phyloP scores from a whole-genome alignment of 768 basidiomycete species.

The Botryobasidium botryosum region DNA sequence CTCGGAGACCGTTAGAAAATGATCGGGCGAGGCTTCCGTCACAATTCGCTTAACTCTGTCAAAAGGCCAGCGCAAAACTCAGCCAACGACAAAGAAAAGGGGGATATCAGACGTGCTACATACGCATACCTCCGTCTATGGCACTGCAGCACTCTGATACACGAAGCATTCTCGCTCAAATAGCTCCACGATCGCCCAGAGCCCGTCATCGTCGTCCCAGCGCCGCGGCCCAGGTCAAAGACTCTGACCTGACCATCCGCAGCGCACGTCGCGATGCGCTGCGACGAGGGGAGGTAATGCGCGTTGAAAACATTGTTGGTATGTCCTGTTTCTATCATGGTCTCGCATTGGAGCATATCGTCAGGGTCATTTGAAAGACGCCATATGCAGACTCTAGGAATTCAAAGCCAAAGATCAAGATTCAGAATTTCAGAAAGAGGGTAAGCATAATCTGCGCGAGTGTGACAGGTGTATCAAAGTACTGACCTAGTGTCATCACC shows the following conservation, averaged over 20 bases:
- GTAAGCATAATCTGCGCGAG: neutral
- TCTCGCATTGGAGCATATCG: constrained; percentile 20
- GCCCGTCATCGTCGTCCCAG: constrained; percentile 23
- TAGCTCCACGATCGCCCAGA: constrained; percentile 16
- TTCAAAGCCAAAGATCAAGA: neutral
- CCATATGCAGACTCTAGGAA: constrained; percentile 59
- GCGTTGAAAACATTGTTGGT: constrained; percentile 72
- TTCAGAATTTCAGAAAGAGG: neutral
- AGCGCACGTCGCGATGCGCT: constrained; percentile 44
- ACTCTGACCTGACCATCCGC: constrained; percentile 45
- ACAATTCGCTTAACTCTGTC: constrained; percentile 59
- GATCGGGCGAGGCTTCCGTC: constrained; percentile 59
- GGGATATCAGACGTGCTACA: neutral
- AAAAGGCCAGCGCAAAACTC: neutral
- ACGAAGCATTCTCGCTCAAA: constrained; percentile 26
- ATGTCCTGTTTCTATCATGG: constrained; percentile 25
- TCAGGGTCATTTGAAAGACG: constrained; percentile 35
- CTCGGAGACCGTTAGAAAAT: constrained; percentile 68
- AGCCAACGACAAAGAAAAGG: neutral
- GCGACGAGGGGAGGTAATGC: constrained; percentile 60
- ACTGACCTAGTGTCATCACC: constrained; percentile 20
- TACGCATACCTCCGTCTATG: constrained; percentile 31
- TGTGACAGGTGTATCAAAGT: constrained; percentile 9
- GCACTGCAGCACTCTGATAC: constrained; percentile 43
- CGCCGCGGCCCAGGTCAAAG: constrained; percentile 41